A percentile compares a stretch with the other conserved stretches of the same genome.
These are phyloP conservation scores for Lumnitzera littorea DNA, from an alignment of 345 rosid genomes.

Conservation along the genomic window DNA sequence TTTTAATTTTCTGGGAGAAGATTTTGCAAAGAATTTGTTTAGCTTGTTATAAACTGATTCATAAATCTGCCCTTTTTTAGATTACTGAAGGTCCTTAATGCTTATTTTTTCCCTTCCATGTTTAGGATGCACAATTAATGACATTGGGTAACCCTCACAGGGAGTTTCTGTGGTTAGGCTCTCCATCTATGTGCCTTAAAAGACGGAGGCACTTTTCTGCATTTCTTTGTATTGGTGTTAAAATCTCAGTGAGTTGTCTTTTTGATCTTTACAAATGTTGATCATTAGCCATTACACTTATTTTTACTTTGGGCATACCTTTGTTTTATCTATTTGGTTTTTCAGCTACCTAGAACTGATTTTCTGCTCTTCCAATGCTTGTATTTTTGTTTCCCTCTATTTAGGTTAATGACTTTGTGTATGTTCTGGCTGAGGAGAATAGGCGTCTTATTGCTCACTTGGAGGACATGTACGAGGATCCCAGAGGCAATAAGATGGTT, in stretches of 20 bases:
- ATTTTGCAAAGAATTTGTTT: too few relatives aligned
- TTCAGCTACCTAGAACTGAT: background rate
- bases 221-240: conserved; percentile 53
- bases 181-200: conserved; percentile 52
- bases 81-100: background rate
- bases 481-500: conserved; percentile 63
- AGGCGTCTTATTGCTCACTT: conserved; percentile 69
- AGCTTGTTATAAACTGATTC: too few relatives aligned
- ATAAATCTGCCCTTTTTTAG: background rate
- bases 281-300: background rate
- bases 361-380: background rate
- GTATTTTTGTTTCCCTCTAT: background rate
- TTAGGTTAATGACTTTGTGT: conserved; percentile 68
- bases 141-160: conserved; percentile 20
- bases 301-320: background rate
- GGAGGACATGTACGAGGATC: conserved; percentile 78
- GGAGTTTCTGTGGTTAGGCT: conserved; percentile 55
- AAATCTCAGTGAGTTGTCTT: conserved; percentile 52
- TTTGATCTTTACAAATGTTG: background rate
- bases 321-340: background rate
- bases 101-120: background rate
- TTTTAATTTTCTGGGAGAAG: too few relatives aligned
- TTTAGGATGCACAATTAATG: conserved; percentile 22
- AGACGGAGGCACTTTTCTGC: conserved; percentile 55
- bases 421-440: conserved; percentile 65